phyloP scores from a whole-genome alignment of 352 stramenopile genomes.

The Elongisporangium prolatum region DNA sequence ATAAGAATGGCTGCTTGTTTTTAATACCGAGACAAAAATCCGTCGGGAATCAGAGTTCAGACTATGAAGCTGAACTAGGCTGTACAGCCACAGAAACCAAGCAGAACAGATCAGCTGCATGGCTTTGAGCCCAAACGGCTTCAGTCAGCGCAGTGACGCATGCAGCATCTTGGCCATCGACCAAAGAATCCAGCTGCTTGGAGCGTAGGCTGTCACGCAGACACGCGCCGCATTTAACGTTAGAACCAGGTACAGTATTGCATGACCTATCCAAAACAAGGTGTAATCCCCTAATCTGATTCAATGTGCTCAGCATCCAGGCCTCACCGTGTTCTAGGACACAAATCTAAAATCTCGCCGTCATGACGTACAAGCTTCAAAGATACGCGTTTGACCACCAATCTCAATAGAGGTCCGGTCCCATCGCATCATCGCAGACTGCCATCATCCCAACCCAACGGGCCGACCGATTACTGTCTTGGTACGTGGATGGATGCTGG shows the following conservation, averaged over 20 bases:
- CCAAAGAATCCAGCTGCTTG: background rate
- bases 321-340: background rate
- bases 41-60: background rate
- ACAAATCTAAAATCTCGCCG: background rate
- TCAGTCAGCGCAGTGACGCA: background rate
- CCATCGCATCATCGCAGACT: background rate
- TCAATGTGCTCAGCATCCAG: background rate
- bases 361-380: background rate
- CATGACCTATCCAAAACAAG: background rate
- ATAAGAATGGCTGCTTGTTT: background rate
- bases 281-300: background rate
- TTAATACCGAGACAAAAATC: background rate
- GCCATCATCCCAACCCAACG: background rate
- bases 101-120: background rate
- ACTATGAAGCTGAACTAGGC: background rate
- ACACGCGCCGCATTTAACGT: background rate
- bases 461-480: background rate
- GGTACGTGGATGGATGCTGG: background rate
- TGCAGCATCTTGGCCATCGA: background rate
- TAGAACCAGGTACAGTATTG: background rate
- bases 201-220: background rate
- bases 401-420: background rate
- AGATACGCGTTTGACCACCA: background rate
- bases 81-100: background rate
- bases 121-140: background rate